Evolutionary conservation across 352 stramenopile species (phyloP).

Genomic region (Phytophthora capsici): DNA sequence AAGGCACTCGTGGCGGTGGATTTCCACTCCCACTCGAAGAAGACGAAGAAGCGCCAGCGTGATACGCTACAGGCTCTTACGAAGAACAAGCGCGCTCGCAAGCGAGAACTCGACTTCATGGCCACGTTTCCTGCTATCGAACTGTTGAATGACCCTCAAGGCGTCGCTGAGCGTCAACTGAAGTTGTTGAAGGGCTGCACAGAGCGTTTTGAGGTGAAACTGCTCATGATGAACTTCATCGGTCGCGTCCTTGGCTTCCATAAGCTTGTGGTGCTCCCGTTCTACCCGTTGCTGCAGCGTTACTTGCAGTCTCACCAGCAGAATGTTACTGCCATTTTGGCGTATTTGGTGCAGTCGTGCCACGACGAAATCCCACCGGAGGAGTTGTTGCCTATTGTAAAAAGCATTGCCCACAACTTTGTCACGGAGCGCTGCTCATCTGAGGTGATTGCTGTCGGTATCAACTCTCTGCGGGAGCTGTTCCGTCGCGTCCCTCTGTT

Average conservation of each 20-base stretch:
- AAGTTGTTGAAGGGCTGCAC: slow-evolving; percentile 91
- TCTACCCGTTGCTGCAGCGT: slow-evolving; percentile 97
- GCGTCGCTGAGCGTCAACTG: slow-evolving; percentile 94
- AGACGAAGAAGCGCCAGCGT: slow-evolving; percentile 92
- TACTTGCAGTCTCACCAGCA: slow-evolving; percentile 91
- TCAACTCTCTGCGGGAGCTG: slow-evolving; percentile 97
- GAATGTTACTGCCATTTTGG: slow-evolving; percentile 95
- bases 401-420: slow-evolving; percentile 98
- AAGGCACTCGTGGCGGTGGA: slow-evolving; percentile 89
- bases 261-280: slow-evolving; percentile 95
- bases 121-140: slow-evolving; percentile 97
- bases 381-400: slow-evolving; percentile 96
- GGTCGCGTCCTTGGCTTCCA: slow-evolving; percentile 97
- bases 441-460: slow-evolving; percentile 98
- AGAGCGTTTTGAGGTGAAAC: slow-evolving; percentile 93
- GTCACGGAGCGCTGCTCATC: slow-evolving; percentile 96
- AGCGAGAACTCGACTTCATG: slow-evolving; percentile 76
- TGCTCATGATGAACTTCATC: slow-evolving; percentile 99
- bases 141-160: slow-evolving; percentile 97
- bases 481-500: slow-evolving; percentile 94
- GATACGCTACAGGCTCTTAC: slow-evolving; percentile 87
- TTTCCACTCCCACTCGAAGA: slow-evolving; percentile 96
- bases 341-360: slow-evolving; percentile 97
- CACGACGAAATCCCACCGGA: slow-evolving; percentile 98
- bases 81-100: slow-evolving; percentile 91